These are phyloP conservation scores for Pyrenula aspistea DNA, from an alignment of 495 filamentous ascomycete species.

Conservation along the genomic window DNA sequence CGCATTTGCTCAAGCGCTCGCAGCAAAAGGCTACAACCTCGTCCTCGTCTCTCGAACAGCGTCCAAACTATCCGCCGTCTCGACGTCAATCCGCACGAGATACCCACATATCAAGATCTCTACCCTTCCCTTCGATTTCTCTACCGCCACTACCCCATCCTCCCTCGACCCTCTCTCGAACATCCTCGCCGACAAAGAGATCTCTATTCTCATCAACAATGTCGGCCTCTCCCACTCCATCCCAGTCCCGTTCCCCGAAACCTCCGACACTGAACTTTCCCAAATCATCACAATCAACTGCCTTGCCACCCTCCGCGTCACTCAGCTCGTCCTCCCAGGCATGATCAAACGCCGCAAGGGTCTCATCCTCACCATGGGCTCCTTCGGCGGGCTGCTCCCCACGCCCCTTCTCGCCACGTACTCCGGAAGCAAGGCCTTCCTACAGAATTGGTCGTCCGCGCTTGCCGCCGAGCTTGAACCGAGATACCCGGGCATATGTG, in stretches of 20 bases:
- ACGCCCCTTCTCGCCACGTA: conserved; percentile 93
- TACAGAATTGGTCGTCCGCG: conserved; percentile 89
- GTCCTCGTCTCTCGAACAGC: conserved; percentile 88
- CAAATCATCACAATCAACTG: conserved; percentile 95
- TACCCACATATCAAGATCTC: conserved; percentile 53
- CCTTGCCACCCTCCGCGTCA: conserved; percentile 73
- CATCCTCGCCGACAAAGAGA: conserved; percentile 58
- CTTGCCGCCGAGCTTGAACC: conserved; percentile 72
- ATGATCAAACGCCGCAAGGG: conserved; percentile 76
- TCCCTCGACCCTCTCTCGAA: conserved; percentile 64
- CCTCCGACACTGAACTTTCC: conserved; percentile 61
- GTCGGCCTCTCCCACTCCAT: conserved; percentile 90
- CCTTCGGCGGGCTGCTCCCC: conserved; percentile 80
- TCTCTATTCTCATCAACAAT: conserved; percentile 91
- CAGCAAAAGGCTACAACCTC: conserved; percentile 83
- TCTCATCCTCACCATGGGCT: conserved; percentile 93
- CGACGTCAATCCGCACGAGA: conserved; percentile 59
- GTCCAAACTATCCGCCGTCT: conserved; percentile 71
- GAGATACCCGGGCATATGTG: conserved; percentile 52
- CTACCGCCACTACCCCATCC: conserved; percentile 49
- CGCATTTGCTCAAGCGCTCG: conserved; percentile 85
- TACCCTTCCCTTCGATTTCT: conserved; percentile 83
- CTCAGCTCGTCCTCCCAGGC: conserved; percentile 69
- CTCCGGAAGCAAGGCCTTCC: conserved; percentile 94
- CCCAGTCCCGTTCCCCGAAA: conserved; percentile 77